These are phyloP conservation scores for Durotheca rogersii DNA, from an alignment of 495 filamentous ascomycete genomes.

Conservation along the genomic window DNA sequence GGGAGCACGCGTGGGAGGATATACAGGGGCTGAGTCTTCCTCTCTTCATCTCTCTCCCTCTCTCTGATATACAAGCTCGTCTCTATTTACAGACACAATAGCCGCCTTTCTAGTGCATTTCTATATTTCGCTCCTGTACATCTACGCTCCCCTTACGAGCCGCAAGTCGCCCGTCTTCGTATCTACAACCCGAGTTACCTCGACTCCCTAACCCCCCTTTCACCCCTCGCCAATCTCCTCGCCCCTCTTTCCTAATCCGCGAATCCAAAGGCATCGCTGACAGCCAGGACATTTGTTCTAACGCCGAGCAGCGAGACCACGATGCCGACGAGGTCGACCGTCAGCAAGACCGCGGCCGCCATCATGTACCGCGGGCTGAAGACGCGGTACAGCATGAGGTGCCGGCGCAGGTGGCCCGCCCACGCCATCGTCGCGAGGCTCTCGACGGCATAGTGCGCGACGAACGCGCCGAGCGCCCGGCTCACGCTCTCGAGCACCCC, in stretches of 20 bases:
- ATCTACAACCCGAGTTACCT: no score
- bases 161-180: no score
- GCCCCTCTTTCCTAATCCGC: conserved; percentile 35
- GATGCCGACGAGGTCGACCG: conserved; percentile 74
- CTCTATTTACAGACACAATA: no score
- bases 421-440: conserved; percentile 82
- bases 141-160: no score
- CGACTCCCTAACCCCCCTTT: not conserved
- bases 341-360: conserved; percentile 66
- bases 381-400: conserved; percentile 97
- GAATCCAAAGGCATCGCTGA: conserved; percentile 90
- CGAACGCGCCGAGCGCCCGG: conserved; percentile 67
- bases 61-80: no score
- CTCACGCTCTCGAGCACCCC: conserved; percentile 67
- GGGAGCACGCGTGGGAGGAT: no score
- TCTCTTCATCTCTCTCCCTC: no score
- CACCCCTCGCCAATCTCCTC: not conserved
- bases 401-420: conserved; percentile 80
- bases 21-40: no score
- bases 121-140: no score
- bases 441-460: conserved; percentile 78
- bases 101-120: no score
- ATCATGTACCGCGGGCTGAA: conserved; percentile 90
- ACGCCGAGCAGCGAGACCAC: conserved; percentile 68
- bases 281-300: conserved; percentile 69